Percentiles rank a stretch among this genome's conserved stretches.
Evolutionary conservation across 23 red algal genomes (phyloP).

Genomic region (Gracilaria domingensis): DNA sequence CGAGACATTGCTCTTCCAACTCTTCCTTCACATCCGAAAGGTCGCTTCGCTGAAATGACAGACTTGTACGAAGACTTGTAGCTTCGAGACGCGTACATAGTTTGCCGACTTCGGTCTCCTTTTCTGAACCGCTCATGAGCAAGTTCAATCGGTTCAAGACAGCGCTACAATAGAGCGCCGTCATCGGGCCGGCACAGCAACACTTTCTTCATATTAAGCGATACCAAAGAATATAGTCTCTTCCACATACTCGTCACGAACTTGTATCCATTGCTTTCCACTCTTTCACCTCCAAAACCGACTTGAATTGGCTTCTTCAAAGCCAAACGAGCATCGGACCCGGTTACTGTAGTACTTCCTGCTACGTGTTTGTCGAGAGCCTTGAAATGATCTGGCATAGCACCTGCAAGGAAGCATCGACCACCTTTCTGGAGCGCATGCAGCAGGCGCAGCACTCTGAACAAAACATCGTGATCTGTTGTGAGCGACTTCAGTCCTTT

Average conservation of each 20-base stretch:
- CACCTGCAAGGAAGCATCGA: slow-evolving; percentile 85
- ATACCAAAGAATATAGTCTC: slow-evolving; percentile 59
- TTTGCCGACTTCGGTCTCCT: slow-evolving; percentile 51
- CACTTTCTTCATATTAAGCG: slow-evolving; percentile 62
- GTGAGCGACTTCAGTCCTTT: slow-evolving; percentile 23
- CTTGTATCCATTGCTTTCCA: background rate
- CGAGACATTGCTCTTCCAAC: slow-evolving; percentile 76
- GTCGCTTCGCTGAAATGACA: slow-evolving; percentile 67
- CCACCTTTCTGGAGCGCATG: slow-evolving; percentile 91
- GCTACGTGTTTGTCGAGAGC: slow-evolving; percentile 41
- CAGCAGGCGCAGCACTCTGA: slow-evolving; percentile 74
- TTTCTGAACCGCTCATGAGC: slow-evolving; percentile 90
- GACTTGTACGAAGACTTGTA: slow-evolving; percentile 74
- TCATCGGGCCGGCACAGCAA: slow-evolving; percentile 72
- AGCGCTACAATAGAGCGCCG: slow-evolving; percentile 78
- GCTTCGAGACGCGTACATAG: slow-evolving; percentile 52
- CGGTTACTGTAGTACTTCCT: slow-evolving; percentile 22
- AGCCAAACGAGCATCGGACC: slow-evolving; percentile 46
- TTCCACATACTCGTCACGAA: slow-evolving; percentile 80
- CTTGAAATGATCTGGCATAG: slow-evolving; percentile 70
- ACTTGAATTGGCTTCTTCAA: slow-evolving; percentile 51
- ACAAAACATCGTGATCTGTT: slow-evolving; percentile 76
- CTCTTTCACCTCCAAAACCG: slow-evolving; percentile 69
- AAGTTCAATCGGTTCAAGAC: slow-evolving; percentile 86
- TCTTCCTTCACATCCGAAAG: slow-evolving; percentile 68